Conservation (phyloP, 805 yeast species). For the Metschnikowia noctiluminum region DNA sequence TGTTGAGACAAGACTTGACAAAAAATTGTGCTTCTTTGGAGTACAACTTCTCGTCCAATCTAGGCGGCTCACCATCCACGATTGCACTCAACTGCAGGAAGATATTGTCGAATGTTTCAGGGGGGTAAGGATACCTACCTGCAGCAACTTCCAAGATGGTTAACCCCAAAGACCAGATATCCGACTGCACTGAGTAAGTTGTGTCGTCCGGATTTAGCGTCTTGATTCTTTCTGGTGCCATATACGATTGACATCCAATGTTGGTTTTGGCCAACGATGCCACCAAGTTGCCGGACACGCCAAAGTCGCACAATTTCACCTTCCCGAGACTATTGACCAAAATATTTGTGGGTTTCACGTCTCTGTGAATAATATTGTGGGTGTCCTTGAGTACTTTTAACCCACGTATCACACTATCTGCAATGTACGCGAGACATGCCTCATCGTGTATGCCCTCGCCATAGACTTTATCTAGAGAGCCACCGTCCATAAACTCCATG, state of each 20-base stretch:
- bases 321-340: slow-evolving; percentile 79
- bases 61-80: slow-evolving; percentile 46
- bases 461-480: slow-evolving; percentile 84
- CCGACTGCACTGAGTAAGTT: slow-evolving; percentile 89
- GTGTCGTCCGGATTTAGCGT: slow-evolving; percentile 68
- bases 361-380: slow-evolving; percentile 92
- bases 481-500: slow-evolving; percentile 97
- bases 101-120: slow-evolving; percentile 86
- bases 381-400: slow-evolving; percentile 79
- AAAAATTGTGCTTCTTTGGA: slow-evolving; percentile 79
- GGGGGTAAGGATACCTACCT: slow-evolving; percentile 94
- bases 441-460: slow-evolving; percentile 63
- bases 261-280: slow-evolving; percentile 94
- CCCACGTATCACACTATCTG: slow-evolving; percentile 78
- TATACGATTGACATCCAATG: slow-evolving; percentile 95
- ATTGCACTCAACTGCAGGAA: slow-evolving; percentile 93
- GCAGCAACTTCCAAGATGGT: slow-evolving; percentile 83
- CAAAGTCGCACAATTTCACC: slow-evolving; percentile 91
- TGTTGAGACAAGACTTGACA: slow-evolving; percentile 72
- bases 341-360: slow-evolving; percentile 94
- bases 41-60: slow-evolving; percentile 33
- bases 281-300: slow-evolving; percentile 91
- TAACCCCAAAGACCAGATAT: slow-evolving; percentile 92
- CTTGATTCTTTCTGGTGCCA: slow-evolving; percentile 97
- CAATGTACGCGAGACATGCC: slow-evolving; percentile 71